Evolutionary conservation across 1,139 yeast species (phyloP).

Genomic region (Scheffersomyces illinoinensis): DNA sequence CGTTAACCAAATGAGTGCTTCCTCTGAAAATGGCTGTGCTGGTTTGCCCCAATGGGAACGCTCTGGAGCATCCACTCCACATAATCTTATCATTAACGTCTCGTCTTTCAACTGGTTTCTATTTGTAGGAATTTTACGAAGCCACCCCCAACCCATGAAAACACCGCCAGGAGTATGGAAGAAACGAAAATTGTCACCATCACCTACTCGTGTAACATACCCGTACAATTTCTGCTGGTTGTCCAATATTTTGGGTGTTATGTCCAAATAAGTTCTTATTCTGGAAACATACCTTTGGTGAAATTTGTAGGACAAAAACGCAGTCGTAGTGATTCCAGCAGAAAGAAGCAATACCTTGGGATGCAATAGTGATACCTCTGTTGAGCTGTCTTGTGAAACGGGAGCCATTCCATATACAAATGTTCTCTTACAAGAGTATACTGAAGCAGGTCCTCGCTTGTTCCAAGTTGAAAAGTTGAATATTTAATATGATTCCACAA

Average conservation of each 20-base stretch:
- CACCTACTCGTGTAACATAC: conserved; percentile 88
- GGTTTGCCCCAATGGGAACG: conserved; percentile 93
- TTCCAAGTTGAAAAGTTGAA: background rate
- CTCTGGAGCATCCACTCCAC: conserved; percentile 99
- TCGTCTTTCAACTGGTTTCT: conserved; percentile 54
- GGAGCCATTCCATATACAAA: background rate
- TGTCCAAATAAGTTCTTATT: conserved; percentile 36
- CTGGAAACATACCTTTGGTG: conserved; percentile 38
- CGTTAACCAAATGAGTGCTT: conserved; percentile 78
- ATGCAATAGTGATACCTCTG: conserved; percentile 28
- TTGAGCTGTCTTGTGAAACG: background rate
- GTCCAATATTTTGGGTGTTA: conserved; percentile 41
- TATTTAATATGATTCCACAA: background rate
- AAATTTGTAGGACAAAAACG: conserved; percentile 31
- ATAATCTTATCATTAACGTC: conserved; percentile 68
- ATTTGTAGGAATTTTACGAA: conserved; percentile 50
- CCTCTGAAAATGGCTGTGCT: conserved; percentile 85
- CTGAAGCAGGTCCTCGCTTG: background rate
- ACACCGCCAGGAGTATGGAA: conserved; percentile 94
- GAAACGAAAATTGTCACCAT: conserved; percentile 92
- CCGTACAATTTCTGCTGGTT: conserved; percentile 57
- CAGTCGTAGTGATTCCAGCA: conserved; percentile 36
- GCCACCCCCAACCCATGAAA: conserved; percentile 92
- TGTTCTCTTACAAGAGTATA: background rate
- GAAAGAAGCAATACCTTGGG: conserved; percentile 45